Evolutionary conservation across 495 filamentous ascomycete species (phyloP).

Genomic region (Aspergillus indologenus): DNA sequence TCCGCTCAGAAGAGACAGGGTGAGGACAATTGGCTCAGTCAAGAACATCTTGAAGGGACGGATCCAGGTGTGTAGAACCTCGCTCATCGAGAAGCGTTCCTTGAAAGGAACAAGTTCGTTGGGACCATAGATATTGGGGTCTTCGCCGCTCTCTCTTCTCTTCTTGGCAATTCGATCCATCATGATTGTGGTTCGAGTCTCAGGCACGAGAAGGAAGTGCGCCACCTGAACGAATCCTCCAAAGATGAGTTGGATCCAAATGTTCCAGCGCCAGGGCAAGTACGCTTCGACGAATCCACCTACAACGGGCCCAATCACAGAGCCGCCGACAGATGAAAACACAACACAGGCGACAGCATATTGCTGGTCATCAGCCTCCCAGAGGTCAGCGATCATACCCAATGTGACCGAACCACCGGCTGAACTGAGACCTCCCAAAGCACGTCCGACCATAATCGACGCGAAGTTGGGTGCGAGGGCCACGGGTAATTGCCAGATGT

Average conservation of each 20-base stretch:
- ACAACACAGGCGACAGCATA: slow-evolving; percentile 61
- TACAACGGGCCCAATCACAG: slow-evolving; percentile 57
- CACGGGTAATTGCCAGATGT: slow-evolving; percentile 55
- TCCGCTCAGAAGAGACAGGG: slow-evolving; percentile 55
- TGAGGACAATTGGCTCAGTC: slow-evolving; percentile 60
- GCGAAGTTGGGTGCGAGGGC: slow-evolving; percentile 53
- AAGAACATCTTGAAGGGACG: slow-evolving; percentile 63
- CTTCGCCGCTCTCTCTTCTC: slow-evolving; percentile 47
- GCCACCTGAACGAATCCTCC: slow-evolving; percentile 52
- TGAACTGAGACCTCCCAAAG: slow-evolving; percentile 56
- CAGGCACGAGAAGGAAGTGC: slow-evolving; percentile 54
- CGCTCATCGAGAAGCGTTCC: slow-evolving; percentile 55
- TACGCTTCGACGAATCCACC: slow-evolving; percentile 57
- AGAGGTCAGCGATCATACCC: slow-evolving; percentile 61
- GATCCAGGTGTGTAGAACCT: slow-evolving; percentile 54
- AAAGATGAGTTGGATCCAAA: slow-evolving; percentile 61
- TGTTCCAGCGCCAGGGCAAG: slow-evolving; percentile 52
- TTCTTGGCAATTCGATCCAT: slow-evolving; percentile 59
- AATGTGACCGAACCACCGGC: slow-evolving; percentile 63
- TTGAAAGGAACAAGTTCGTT: slow-evolving; percentile 58
- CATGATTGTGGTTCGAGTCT: slow-evolving; percentile 57
- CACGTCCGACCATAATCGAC: slow-evolving; percentile 54
- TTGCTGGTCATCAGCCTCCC: slow-evolving; percentile 58
- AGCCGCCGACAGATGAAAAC: slow-evolving; percentile 62
- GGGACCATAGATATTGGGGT: slow-evolving; percentile 59